These are phyloP conservation scores for Scedosporium apiospermum DNA, from an alignment of 2,329 filamentous ascomycete genomes.

Conservation along the genomic window DNA sequence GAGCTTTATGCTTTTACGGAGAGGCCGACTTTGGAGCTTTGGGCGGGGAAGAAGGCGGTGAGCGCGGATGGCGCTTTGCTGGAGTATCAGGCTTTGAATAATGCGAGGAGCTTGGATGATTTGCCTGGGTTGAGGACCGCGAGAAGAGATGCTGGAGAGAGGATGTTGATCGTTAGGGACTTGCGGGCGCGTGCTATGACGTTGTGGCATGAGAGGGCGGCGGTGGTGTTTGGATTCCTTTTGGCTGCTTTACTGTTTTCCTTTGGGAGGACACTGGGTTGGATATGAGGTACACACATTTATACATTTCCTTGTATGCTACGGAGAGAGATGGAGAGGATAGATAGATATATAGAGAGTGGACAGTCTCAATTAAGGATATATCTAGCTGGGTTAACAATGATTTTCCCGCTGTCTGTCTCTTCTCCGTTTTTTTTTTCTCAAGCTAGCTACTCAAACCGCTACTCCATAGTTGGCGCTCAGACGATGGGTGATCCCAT, in stretches of 20 bases:
- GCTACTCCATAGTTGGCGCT: background rate
- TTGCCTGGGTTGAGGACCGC: slow-evolving; percentile 47
- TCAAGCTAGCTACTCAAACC: background rate
- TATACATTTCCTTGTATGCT: background rate
- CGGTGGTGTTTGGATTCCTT: slow-evolving; percentile 21
- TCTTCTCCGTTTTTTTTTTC: background rate
- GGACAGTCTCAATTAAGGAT: background rate
- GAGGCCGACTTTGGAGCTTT: slow-evolving; percentile 45
- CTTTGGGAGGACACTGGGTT: slow-evolving; percentile 3
- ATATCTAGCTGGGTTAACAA: background rate
- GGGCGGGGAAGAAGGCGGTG: slow-evolving; percentile 36
- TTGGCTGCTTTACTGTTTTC: slow-evolving; percentile 12
- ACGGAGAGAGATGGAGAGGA: background rate
- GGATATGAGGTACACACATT: background rate
- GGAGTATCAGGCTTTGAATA: slow-evolving; percentile 48
- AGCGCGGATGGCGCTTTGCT: slow-evolving; percentile 31
- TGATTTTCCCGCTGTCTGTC: background rate
- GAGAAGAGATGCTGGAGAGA: slow-evolving; percentile 37
- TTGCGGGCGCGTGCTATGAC: slow-evolving; percentile 15
- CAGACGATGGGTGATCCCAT: no score
- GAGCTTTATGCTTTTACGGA: slow-evolving; percentile 38
- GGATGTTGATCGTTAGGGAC: slow-evolving; percentile 21
- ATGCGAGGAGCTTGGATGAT: slow-evolving; percentile 47
- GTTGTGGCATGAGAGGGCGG: slow-evolving; percentile 18
- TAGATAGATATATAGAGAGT: background rate